phyloP scores from a whole-genome alignment of 345 rosid genomes.

The Boechera stricta region DNA sequence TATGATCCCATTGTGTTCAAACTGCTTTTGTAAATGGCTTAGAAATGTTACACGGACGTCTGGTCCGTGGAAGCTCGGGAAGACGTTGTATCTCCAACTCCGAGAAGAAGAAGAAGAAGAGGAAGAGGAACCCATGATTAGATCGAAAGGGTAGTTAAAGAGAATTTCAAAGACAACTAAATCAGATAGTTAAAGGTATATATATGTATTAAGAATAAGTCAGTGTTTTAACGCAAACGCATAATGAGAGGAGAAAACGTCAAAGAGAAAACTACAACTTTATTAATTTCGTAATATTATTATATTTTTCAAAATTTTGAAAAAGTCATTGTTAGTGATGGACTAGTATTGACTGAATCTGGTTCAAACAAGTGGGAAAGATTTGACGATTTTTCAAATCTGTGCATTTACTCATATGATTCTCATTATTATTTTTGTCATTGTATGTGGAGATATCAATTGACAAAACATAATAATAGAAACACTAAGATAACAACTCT shows the following conservation, averaged over 20 bases:
- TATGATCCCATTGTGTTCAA: conserved; percentile 11
- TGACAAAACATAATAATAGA: too few relatives aligned
- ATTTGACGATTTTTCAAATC: background rate
- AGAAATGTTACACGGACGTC: conserved; percentile 27
- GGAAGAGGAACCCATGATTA: background rate
- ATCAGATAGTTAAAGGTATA: background rate
- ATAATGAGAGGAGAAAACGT: too few relatives aligned
- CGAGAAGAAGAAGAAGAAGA: conserved; percentile 15
- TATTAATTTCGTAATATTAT: too few relatives aligned
- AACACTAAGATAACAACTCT: too few relatives aligned
- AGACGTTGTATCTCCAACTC: conserved; percentile 15
- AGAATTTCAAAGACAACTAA: background rate
- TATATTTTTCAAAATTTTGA: background rate
- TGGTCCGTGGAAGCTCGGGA: conserved; percentile 17
- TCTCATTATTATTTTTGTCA: too few relatives aligned
- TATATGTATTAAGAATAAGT: background rate
- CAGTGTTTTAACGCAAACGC: too few relatives aligned
- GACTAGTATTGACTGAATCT: background rate
- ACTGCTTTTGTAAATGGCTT: conserved; percentile 13
- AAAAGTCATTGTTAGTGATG: background rate
- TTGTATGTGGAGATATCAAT: too few relatives aligned
- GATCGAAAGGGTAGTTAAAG: background rate
- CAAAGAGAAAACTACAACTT: too few relatives aligned
- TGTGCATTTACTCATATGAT: too few relatives aligned
- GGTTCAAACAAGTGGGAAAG: background rate